Evolutionary conservation across 176 grass and related monocot genomes (phyloP).

Genomic region (Cenchrus purpureus): DNA sequence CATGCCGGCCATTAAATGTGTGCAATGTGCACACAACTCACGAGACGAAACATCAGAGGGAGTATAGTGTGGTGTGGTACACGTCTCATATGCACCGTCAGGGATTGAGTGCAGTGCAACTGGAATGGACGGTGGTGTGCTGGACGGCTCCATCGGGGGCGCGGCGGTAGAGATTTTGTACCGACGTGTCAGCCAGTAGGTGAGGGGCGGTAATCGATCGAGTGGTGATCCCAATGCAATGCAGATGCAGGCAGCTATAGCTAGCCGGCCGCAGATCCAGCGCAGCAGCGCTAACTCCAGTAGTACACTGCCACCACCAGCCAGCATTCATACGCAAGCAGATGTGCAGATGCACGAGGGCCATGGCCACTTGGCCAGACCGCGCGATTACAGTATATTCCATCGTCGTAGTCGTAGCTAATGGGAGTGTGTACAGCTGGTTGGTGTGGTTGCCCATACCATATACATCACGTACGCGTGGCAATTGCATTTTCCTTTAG

Average conservation of each 20-base stretch:
- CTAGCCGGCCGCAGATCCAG: too few species aligned
- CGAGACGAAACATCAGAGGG: too few species aligned
- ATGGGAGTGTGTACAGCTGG: neutral
- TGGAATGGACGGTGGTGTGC: too few species aligned
- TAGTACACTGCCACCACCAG: neutral
- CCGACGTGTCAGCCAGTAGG: conserved; percentile 11
- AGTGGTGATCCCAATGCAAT: conserved; percentile 40
- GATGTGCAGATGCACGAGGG: neutral
- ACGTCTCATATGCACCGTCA: too few species aligned
- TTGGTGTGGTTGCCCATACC: neutral
- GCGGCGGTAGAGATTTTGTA: too few species aligned
- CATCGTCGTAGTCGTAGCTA: neutral
- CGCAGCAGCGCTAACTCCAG: conserved; percentile 26
- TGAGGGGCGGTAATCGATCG: neutral
- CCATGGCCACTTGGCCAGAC: neutral
- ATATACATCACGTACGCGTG: too few species aligned
- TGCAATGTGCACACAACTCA: neutral
- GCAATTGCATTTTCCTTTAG: neutral
- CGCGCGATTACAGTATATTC: too few species aligned
- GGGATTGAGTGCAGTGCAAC: too few species aligned
- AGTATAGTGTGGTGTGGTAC: too few species aligned
- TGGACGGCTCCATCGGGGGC: too few species aligned
- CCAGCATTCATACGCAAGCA: conserved; percentile 47
- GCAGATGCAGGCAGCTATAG: too few species aligned
- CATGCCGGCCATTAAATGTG: neutral